Evolutionary conservation across 345 rosid genomes (phyloP), one percentile per base, ranked within the genome.

Genomic region (Syzygium oleosum): DNA sequence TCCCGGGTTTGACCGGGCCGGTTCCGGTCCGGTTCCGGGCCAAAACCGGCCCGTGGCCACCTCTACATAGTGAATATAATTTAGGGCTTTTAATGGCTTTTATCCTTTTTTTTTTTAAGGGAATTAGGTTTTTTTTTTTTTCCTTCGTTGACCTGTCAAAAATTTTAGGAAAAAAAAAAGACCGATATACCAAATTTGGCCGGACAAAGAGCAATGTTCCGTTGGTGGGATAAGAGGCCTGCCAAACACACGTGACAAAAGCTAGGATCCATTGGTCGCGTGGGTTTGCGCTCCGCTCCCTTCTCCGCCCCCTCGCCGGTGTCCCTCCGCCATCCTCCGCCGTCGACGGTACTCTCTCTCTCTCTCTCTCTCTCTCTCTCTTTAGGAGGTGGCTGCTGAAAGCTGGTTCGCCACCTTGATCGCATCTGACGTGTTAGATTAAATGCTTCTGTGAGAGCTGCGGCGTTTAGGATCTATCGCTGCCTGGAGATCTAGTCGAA

Each of bases 21-120:
- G n/a, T n/a, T n/a, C n/a, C n/a, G n/a, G n/a, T n/a, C n/a, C n/a
- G n/a, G n/a, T n/a, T n/a, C n/a, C n/a, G n/a, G n/a, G n/a, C n/a
- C n/a, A n/a, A n/a, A n/a, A n/a, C n/a, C n/a, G n/a, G n/a, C n/a
- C n/a, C n/a, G n/a, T n/a, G n/a, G n/a, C n/a, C n/a, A n/a, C n/a
- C n/a, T n/a, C n/a, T n/a, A n/a, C 0, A 11, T 0, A 25, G 1
- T 27, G 2, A 1, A 5, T 59, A 27, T 27, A 1, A 0, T 59
- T 59, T 27, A 0, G 5, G 12, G 12, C 27, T 58, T 58, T 25
- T 0, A 25, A 3, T 11, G 29, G 5, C 65, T 27, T 27, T 2
- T 65, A 15, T 15, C 5, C 41, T 0, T 38, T 65, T 29, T 52
- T 52, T 4, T 14, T 53, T 53, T 15, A 53, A 6, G 55, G 16